A percentile compares a stretch with the other conserved stretches of the same genome.
Conservation (phyloP, 257 asterid genomes). For the Salvia rosmarinus region DNA sequence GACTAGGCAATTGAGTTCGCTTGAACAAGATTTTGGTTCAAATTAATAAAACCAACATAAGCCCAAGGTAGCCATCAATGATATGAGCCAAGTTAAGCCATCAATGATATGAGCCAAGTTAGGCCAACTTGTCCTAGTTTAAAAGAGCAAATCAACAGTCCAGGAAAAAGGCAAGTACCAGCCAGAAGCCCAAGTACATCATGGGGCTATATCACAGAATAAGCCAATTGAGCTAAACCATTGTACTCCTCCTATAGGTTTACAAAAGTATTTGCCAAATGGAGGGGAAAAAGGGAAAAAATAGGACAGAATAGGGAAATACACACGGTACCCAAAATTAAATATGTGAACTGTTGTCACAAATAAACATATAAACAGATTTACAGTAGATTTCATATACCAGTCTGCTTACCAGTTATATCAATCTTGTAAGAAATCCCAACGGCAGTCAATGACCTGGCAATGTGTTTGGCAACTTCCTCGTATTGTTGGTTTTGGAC, state of each 20-base stretch:
- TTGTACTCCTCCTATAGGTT: not conserved
- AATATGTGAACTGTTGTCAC: not conserved
- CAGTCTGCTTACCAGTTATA: conserved; percentile 61
- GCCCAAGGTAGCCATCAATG: not conserved
- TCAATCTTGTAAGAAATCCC: conserved; percentile 88
- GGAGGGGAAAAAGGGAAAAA: not conserved
- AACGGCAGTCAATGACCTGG: conserved; percentile 58
- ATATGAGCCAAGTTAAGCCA: no score
- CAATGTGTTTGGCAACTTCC: conserved; percentile 65
- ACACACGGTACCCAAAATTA: not conserved
- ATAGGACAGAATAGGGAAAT: not conserved
- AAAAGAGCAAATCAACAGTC: not conserved
- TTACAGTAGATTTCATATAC: conserved; percentile 3
- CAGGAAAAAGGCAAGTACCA: no score
- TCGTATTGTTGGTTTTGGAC: conserved; percentile 80
- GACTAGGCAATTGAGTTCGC: not conserved
- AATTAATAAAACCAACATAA: not conserved
- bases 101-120: no score
- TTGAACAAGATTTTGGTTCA: not conserved
- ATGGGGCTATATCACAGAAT: not conserved
- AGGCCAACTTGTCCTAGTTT: no score
- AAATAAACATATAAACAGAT: not conserved
- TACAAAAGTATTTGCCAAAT: not conserved
- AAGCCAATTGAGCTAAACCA: not conserved
- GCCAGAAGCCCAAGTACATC: no score